A percentile compares a stretch with the other conserved stretches of the same genome.
Conservation (phyloP, 1,284 basidiomycete genomes). For the Apiotrichum mycotoxinovorans region DNA sequence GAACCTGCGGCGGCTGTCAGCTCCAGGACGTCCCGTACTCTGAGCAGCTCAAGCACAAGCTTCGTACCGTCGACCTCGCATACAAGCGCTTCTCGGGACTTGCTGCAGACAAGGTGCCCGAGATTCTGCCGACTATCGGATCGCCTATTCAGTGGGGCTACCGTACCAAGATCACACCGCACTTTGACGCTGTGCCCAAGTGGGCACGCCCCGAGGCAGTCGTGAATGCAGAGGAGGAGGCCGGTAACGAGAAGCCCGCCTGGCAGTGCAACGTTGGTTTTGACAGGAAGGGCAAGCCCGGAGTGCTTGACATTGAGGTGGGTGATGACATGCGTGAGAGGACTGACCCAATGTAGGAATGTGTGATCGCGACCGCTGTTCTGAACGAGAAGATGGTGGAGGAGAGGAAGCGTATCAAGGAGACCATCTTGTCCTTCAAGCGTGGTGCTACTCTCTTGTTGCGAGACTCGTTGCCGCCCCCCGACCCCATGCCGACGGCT, state of each 20-base stretch:
- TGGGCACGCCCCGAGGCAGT: constrained; percentile 18
- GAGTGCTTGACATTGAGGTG: constrained; percentile 91
- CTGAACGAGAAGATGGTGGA: constrained; percentile 67
- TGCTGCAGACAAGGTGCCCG: constrained; percentile 57
- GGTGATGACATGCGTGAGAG: constrained; percentile 22
- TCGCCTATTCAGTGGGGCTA: constrained; percentile 88
- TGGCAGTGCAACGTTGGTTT: constrained; percentile 66
- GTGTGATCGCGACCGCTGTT: constrained; percentile 81
- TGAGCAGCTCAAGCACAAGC: constrained; percentile 79
- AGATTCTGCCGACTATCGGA: constrained; percentile 69
- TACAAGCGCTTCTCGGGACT: constrained; percentile 73
- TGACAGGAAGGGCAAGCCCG: constrained; percentile 70
- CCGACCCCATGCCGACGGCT: constrained; percentile 30
- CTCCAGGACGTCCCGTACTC: constrained; percentile 81
- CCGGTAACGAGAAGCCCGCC: constrained; percentile 12
- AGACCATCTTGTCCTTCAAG: constrained; percentile 74
- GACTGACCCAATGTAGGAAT: constrained; percentile 62
- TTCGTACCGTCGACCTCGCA: constrained; percentile 79
- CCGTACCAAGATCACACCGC: constrained; percentile 94
- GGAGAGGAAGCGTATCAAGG: constrained; percentile 65
- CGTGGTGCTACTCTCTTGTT: constrained; percentile 87
- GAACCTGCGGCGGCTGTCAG: constrained; percentile 58
- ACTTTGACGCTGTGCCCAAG: constrained; percentile 80
- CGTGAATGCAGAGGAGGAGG: constrained; percentile 8
- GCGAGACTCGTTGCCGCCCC: constrained; percentile 68